Percentiles rank a stretch among this genome's conserved stretches.
phyloP scores from a whole-genome alignment of 257 asterid genomes.

The Rhazya stricta region DNA sequence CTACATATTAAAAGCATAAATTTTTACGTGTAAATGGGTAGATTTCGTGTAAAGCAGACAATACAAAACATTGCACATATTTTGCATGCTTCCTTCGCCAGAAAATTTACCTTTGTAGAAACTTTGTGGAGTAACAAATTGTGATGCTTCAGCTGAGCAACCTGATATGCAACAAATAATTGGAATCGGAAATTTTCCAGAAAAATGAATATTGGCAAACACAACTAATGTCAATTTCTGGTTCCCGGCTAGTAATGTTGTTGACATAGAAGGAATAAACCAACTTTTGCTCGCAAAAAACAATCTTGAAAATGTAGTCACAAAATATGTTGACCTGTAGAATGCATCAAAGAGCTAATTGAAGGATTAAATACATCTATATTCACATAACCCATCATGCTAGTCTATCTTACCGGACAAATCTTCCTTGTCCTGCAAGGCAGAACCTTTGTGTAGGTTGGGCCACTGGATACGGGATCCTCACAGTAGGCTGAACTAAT shows the following conservation, averaged over 20 bases:
- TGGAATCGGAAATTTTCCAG: background rate
- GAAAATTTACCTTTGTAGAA: conserved; percentile 46
- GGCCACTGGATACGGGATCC: background rate
- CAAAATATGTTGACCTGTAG: background rate
- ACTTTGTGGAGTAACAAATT: conserved; percentile 53
- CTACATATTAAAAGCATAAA: background rate
- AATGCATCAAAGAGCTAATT: background rate
- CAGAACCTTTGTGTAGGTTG: background rate
- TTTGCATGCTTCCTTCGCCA: conserved; percentile 1
- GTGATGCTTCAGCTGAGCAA: conserved; percentile 65
- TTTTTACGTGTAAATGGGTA: background rate
- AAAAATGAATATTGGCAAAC: background rate
- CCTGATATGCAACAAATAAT: conserved; percentile 37
- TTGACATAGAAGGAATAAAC: background rate
- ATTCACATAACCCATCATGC: background rate
- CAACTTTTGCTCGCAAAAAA: background rate
- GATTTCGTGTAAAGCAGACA: background rate
- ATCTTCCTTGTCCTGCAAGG: background rate
- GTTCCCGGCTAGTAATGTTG: background rate
- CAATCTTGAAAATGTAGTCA: background rate
- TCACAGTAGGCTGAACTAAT: background rate
- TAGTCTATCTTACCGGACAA: background rate
- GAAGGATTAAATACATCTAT: background rate
- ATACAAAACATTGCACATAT: background rate
- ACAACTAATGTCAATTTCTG: background rate